These are phyloP conservation scores for Kodamaea fungicola DNA, from an alignment of 1,139 yeast genomes.

Conservation along the genomic window DNA sequence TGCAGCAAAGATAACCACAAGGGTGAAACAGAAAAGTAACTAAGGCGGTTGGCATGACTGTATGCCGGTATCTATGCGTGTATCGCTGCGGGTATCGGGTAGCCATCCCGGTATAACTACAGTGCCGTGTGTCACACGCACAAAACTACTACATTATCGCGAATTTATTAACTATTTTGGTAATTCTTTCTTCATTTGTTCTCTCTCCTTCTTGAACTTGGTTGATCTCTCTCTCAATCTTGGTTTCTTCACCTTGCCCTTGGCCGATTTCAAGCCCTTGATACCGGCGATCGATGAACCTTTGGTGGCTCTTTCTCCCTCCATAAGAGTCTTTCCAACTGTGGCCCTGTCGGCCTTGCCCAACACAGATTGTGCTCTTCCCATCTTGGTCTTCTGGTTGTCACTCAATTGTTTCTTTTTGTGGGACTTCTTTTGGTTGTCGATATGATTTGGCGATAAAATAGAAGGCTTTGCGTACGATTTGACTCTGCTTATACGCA, in stretches of 20 bases:
- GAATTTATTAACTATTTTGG: conserved; percentile 3
- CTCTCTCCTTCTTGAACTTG: conserved; percentile 47
- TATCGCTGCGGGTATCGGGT: neutral
- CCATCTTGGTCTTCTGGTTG: conserved; percentile 70
- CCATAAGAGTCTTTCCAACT: conserved; percentile 54
- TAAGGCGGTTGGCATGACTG: too few species aligned
- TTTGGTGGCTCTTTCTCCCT: conserved; percentile 79
- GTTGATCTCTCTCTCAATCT: conserved; percentile 66
- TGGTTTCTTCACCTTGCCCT: conserved; percentile 54
- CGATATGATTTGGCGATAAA: conserved; percentile 45
- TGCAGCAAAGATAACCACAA: too few species aligned
- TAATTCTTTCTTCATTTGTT: conserved; percentile 18
- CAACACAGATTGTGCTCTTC: conserved; percentile 70
- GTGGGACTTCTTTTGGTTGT: conserved; percentile 29
- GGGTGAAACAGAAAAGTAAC: too few species aligned
- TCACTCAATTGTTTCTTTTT: conserved; percentile 42
- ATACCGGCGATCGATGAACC: conserved; percentile 60
- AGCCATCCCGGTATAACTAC: too few species aligned
- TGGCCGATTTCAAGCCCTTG: conserved; percentile 48
- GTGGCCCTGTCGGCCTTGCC: conserved; percentile 79
- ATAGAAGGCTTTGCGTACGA: conserved; percentile 46
- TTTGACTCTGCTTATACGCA: conserved; percentile 80
- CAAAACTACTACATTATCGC: neutral
- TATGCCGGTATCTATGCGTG: neutral
- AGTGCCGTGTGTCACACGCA: neutral